Conservation (phyloP, 495 filamentous ascomycete genomes). For the Lasiosphaeria ovina region DNA sequence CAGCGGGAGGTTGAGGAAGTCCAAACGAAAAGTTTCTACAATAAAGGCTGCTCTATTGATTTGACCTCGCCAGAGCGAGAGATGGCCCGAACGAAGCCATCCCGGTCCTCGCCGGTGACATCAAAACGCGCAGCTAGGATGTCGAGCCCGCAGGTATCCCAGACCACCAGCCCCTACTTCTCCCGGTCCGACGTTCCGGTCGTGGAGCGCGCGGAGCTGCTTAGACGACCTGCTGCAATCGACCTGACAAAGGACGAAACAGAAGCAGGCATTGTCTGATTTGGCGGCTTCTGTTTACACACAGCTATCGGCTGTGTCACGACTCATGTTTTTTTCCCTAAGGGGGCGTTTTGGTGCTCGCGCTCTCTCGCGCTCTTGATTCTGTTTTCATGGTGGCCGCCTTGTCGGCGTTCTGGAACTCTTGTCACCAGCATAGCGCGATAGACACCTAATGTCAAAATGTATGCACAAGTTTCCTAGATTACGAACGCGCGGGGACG, state of each 20-base stretch:
- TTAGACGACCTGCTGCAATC: slow-evolving; percentile 1
- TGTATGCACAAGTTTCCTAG: too few species aligned
- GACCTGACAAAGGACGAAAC: slow-evolving; percentile 13
- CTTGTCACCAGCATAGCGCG: too few species aligned
- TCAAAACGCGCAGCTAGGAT: not conserved
- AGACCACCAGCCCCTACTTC: not conserved
- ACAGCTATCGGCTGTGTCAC: not conserved
- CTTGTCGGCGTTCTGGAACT: too few species aligned
- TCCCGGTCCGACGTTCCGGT: slow-evolving; percentile 1
- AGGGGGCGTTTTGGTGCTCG: too few species aligned
- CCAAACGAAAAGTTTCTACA: not conserved
- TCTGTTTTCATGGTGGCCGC: too few species aligned
- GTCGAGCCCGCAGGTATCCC: too few species aligned
- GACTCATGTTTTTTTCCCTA: too few species aligned
- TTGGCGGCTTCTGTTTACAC: not conserved
- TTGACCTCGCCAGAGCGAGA: not conserved
- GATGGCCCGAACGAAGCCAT: not conserved
- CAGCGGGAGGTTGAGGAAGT: not conserved
- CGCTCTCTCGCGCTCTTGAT: too few species aligned
- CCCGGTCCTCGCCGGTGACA: not conserved
- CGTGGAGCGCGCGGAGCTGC: slow-evolving; percentile 7
- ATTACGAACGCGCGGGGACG: too few species aligned
- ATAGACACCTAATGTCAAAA: too few species aligned
- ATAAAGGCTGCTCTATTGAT: not conserved
- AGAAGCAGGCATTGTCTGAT: not conserved